Percentiles rank a stretch among this genome's conserved stretches.
Evolutionary conservation across 73 alveolate genomes (phyloP).

Genomic region (Breviolum minutum): DNA sequence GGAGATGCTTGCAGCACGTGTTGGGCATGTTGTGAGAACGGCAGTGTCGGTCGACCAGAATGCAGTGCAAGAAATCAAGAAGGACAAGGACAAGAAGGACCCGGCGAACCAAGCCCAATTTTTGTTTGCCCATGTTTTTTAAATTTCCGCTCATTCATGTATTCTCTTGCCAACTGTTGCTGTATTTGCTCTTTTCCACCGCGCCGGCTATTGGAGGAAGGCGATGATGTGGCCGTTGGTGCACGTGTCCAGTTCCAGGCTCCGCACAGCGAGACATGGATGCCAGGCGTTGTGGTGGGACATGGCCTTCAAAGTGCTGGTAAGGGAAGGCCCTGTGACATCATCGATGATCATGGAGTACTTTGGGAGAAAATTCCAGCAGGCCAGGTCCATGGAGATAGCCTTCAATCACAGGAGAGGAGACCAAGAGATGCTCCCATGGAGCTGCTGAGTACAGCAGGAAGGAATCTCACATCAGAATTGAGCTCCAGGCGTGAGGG

Average conservation of each 20-base stretch:
- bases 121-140: background rate
- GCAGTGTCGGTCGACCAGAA: slow-evolving; percentile 81
- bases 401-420: background rate
- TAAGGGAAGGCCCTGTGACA: slow-evolving; percentile 35
- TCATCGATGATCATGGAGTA: slow-evolving; percentile 71
- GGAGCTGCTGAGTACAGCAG: slow-evolving; percentile 65
- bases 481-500: slow-evolving; percentile 55
- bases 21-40: slow-evolving; percentile 64
- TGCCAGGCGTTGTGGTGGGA: slow-evolving; percentile 32
- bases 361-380: slow-evolving; percentile 56
- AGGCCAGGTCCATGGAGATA: background rate
- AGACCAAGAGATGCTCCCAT: slow-evolving; percentile 59
- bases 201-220: background rate
- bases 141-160: no score
- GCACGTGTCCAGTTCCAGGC: slow-evolving; percentile 65
- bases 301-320: slow-evolving; percentile 15
- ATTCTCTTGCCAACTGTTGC: no score
- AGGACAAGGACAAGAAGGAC: slow-evolving; percentile 61
- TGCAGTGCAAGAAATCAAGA: slow-evolving; percentile 54
- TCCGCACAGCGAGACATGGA: slow-evolving; percentile 29
- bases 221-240: slow-evolving; percentile 26
- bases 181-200: no score
- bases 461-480: slow-evolving; percentile 38
- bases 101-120: background rate
- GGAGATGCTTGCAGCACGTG: slow-evolving; percentile 89